Evolutionary conservation across 116 monocot genomes (phyloP).

Genomic region (Papilionanthe hybrid): DNA sequence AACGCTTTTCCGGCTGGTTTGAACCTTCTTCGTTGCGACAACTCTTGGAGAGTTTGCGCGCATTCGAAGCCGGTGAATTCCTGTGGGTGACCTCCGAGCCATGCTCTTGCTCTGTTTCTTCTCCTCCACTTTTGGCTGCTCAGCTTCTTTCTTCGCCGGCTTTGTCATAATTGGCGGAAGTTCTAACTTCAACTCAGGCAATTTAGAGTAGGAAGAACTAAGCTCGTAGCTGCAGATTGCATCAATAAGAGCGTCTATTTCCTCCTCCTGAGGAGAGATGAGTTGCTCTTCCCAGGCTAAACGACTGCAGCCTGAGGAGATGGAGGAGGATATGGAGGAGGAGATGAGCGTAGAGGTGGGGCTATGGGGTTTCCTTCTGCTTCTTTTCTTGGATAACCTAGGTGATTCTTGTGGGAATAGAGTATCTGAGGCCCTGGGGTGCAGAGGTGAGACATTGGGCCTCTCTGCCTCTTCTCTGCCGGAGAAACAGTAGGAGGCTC

Average conservation of each 20-base stretch:
- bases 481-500: conserved; percentile 69
- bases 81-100: conserved; percentile 20
- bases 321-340: conserved; percentile 5
- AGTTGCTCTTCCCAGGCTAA: background rate
- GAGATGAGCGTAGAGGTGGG: conserved; percentile 9
- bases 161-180: conserved; percentile 66
- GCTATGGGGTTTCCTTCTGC: conserved; percentile 7
- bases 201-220: conserved; percentile 16
- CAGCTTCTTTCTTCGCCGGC: conserved; percentile 11
- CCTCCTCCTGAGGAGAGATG: too few relatives aligned
- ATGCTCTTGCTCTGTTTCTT: background rate
- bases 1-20: conserved; percentile 9
- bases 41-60: conserved; percentile 45
- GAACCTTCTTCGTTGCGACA: conserved; percentile 10
- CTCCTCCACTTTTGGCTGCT: background rate
- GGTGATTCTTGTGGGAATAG: conserved; percentile 32
- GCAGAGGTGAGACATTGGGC: conserved; percentile 14
- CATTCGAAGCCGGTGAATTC: conserved; percentile 20
- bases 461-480: conserved; percentile 15
- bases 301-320: conserved; percentile 24
- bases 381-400: conserved; percentile 33
- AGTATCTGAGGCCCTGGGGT: conserved; percentile 39
- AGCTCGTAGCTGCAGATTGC: conserved; percentile 15
- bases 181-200: conserved; percentile 7
- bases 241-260: too few relatives aligned